Conservation (phyloP, 2,329 filamentous ascomycete species). For the Fusarium secorum region DNA sequence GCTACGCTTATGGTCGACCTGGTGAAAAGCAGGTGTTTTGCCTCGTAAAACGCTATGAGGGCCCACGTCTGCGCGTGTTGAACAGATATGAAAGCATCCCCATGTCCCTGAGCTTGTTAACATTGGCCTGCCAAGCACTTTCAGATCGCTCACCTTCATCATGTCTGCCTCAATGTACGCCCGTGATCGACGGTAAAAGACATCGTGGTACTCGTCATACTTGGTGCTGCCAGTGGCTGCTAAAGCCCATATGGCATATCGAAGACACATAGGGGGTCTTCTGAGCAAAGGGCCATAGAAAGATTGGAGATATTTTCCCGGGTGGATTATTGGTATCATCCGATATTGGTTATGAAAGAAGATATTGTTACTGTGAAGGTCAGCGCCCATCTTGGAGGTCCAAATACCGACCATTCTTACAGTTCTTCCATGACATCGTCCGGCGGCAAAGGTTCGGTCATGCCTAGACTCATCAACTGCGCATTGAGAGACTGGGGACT, state of each 20-base stretch:
- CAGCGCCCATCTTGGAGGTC: neutral
- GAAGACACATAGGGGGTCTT: constrained; percentile 81
- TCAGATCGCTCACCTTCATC: constrained; percentile 66
- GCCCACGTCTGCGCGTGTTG: constrained; percentile 83
- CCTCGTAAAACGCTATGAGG: constrained; percentile 79
- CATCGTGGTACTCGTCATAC: constrained; percentile 74
- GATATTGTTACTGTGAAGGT: constrained; percentile 64
- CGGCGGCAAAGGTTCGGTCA: constrained; percentile 82
- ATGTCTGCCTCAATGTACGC: constrained; percentile 87
- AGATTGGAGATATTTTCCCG: constrained; percentile 75
- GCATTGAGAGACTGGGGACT: constrained; percentile 20
- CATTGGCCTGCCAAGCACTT: neutral
- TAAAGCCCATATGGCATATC: constrained; percentile 89
- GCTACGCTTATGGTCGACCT: constrained; percentile 85
- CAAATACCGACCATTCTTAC: constrained; percentile 56
- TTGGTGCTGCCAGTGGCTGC: constrained; percentile 76
- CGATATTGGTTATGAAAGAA: constrained; percentile 81
- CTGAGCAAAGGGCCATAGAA: constrained; percentile 76
- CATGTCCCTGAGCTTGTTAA: constrained; percentile 62
- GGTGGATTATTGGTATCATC: constrained; percentile 79
- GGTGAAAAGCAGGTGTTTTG: constrained; percentile 84
- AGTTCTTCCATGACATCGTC: constrained; percentile 83
- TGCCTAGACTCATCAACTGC: constrained; percentile 75
- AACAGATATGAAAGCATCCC: constrained; percentile 82
- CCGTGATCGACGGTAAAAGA: constrained; percentile 82